These are phyloP conservation scores for Rhododendron mucronatum DNA, from an alignment of 148 eudicot genomes.

Conservation along the genomic window DNA sequence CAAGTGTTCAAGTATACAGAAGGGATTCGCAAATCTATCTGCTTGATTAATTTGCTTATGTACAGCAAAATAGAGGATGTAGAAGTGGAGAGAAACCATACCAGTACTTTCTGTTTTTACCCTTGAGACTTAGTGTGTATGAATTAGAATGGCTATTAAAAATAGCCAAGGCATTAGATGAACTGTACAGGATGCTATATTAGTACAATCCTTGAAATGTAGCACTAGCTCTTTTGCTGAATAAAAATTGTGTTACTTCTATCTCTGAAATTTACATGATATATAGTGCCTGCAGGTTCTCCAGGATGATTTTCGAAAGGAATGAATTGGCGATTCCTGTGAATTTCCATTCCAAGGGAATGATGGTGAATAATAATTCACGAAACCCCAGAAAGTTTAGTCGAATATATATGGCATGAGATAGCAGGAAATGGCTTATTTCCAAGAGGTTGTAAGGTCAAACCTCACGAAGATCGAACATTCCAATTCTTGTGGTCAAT, in stretches of 20 bases:
- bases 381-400: background rate
- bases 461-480: background rate
- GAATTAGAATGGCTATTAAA: background rate
- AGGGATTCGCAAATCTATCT: slow-evolving; percentile 14
- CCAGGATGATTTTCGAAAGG: background rate
- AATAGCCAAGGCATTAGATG: background rate
- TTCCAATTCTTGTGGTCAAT: background rate
- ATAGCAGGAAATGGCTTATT: background rate
- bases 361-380: background rate
- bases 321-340: background rate
- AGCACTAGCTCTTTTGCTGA: background rate
- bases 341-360: background rate
- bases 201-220: slow-evolving; percentile 5
- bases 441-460: background rate
- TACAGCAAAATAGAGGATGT: background rate
- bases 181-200: slow-evolving; percentile 23
- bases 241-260: background rate
- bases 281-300: background rate
- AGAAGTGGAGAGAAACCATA: background rate
- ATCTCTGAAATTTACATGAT: background rate
- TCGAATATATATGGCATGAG: background rate
- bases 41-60: slow-evolving; percentile 6
- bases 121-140: background rate
- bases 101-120: background rate
- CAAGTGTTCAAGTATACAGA: slow-evolving; percentile 46